Evolutionary conservation across 441 rosid species (phyloP).

Genomic region (Aleurites moluccanus): DNA sequence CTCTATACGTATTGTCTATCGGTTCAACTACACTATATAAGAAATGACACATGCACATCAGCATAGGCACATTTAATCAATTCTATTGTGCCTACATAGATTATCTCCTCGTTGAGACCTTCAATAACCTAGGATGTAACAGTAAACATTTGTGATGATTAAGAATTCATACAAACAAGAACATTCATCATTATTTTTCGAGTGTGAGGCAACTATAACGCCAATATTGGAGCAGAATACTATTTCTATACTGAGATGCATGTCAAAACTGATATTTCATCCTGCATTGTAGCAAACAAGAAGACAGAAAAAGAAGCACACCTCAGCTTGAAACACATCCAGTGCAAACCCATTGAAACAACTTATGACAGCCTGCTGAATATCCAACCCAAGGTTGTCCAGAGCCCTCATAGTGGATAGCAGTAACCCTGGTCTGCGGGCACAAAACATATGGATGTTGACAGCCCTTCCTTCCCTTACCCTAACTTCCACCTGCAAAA

Average conservation of each 20-base stretch:
- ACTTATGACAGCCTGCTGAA: conserved; percentile 69
- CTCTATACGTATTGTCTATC: not conserved
- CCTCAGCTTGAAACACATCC: conserved; percentile 71
- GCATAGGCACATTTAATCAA: not conserved
- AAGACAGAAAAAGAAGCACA: conserved; percentile 15
- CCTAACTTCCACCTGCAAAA: conserved; percentile 54
- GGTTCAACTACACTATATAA: not conserved
- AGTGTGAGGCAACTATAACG: not conserved
- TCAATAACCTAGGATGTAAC: not conserved
- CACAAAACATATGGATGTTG: conserved; percentile 73
- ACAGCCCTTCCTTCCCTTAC: conserved; percentile 69
- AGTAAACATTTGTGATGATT: not conserved
- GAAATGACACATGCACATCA: not conserved
- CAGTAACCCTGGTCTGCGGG: conserved; percentile 55
- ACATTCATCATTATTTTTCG: not conserved
- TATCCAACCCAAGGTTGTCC: conserved; percentile 61
- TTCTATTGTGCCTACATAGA: not conserved
- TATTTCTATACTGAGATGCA: not conserved
- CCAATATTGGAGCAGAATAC: not conserved
- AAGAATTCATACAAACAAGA: not conserved
- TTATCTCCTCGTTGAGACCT: not conserved
- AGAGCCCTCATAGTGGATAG: conserved; percentile 58
- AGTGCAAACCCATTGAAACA: conserved; percentile 71
- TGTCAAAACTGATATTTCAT: not conserved
- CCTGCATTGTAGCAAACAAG: not conserved